These are phyloP conservation scores for Macadamia tetraphylla DNA, from an alignment of 164 flowering plant genomes.

Conservation along the genomic window DNA sequence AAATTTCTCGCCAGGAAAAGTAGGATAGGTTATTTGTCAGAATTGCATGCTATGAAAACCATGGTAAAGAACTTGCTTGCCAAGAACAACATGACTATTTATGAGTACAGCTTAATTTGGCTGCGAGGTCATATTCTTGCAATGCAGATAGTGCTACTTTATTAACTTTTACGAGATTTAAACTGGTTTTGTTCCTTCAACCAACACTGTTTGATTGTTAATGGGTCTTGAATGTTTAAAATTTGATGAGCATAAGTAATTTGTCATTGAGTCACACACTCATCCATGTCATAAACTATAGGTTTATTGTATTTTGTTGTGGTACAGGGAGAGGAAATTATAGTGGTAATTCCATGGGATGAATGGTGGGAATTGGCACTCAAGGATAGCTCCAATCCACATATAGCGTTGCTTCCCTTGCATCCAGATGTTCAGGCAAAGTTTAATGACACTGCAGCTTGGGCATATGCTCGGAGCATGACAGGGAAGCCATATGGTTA, in stretches of 20 bases:
- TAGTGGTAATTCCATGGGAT: constrained; percentile 89
- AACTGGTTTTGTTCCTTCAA: too few species aligned
- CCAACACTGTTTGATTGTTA: too few species aligned
- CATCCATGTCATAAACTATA: neutral
- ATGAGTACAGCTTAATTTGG: too few species aligned
- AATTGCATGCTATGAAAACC: neutral
- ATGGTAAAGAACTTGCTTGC: too few species aligned
- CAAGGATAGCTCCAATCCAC: constrained; percentile 86
- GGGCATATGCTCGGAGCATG: constrained; percentile 96
- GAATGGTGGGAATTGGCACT: constrained; percentile 96
- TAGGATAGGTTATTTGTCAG: neutral
- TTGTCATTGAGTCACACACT: neutral
- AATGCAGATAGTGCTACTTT: too few species aligned
- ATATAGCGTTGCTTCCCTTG: constrained; percentile 87
- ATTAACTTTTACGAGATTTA: too few species aligned
- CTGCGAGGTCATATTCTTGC: too few species aligned
- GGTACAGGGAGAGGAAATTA: constrained; percentile 95
- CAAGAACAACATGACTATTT: too few species aligned
- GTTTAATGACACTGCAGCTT: constrained; percentile 86
- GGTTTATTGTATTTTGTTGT: constrained; percentile 5
- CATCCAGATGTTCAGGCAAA: constrained; percentile 82
- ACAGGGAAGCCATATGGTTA: constrained; percentile 97
- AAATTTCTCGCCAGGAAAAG: too few species aligned
- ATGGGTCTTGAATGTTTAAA: too few species aligned
- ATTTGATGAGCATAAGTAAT: neutral